Evolutionary conservation across 2,329 filamentous ascomycete genomes (phyloP), one percentile per base, ranked within the genome.

Genomic region (Penicillium decumbens): DNA sequence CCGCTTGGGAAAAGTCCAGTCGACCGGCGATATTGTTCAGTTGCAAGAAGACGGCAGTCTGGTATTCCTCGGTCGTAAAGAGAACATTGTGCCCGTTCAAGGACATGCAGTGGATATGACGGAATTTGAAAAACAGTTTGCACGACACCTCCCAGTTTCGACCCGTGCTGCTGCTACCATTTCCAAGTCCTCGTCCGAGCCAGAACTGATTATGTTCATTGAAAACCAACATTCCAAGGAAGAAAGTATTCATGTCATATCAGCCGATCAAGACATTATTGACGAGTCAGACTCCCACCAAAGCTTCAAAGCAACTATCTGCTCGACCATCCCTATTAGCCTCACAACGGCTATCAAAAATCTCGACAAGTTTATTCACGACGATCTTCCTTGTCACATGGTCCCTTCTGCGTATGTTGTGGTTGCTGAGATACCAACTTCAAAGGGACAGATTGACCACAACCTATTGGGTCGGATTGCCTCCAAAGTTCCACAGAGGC

Each of bases 311-410:
- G 43, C 48, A 1, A 55, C 41, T 1, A 48, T 66, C 24, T 53
- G 56, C 43, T 45, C 60, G 3, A 61, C 32, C 3, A 58, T 72
- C 4, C 53, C 72, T 0, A 51, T 58, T 12, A 60, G 50, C 13
- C 62, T 77, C 27, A 65, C 63, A 15, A 43, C 58, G 4, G 63
- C 65, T 8, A 53, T 76, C 5, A 74, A 71, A 51, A 70, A 67
- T 28, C 62, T 77, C 4, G 66, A 76, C 58, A 75, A 73, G 44
- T 72, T 68, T 29, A 65, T 72, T 29, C 64, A 63, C 24, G 70
- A 75, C 52, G 69, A 68, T 20, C 64, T 77, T 25, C 70, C 74
- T n/a, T 69, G 73, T 2, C 74, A 74, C 53, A 71, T 76, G 69
- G 56, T 70, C 4, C 74, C 75, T 1, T 72, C 65, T 33, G 61